Evolutionary conservation across 495 filamentous ascomycete species (phyloP).

Genomic region (Penicillium argentinense): DNA sequence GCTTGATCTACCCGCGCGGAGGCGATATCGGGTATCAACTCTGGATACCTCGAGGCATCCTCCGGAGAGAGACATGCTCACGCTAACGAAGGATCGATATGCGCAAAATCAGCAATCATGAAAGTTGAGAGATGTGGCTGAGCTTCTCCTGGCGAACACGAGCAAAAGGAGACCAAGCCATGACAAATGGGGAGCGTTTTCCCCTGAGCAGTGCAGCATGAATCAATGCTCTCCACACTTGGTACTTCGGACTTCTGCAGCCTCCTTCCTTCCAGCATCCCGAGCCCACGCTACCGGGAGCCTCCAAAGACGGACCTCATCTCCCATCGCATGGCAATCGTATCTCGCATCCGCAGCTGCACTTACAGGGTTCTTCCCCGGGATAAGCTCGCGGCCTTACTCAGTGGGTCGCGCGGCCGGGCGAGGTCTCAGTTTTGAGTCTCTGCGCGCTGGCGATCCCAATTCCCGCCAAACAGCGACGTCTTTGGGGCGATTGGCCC

Average conservation of each 20-base stretch:
- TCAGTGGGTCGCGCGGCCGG: neutral
- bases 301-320: too few relatives aligned
- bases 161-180: neutral
- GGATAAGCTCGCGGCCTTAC: neutral
- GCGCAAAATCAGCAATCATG: too few relatives aligned
- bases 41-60: neutral
- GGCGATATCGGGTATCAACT: too few relatives aligned
- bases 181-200: neutral
- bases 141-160: neutral
- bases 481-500: neutral
- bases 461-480: conserved; percentile 2
- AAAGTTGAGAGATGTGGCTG: too few relatives aligned
- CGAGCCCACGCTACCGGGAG: too few relatives aligned
- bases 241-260: too few relatives aligned
- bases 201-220: neutral
- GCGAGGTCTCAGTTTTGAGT: conserved; percentile 1
- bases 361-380: neutral
- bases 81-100: too few relatives aligned
- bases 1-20: too few relatives aligned
- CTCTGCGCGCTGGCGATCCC: neutral
- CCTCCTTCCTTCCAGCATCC: too few relatives aligned
- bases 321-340: neutral
- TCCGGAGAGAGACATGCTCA: too few relatives aligned
- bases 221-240: neutral
- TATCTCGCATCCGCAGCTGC: neutral